Evolutionary conservation across 1,139 yeast species (phyloP).

Genomic region (Suhomyces guaymorum): DNA sequence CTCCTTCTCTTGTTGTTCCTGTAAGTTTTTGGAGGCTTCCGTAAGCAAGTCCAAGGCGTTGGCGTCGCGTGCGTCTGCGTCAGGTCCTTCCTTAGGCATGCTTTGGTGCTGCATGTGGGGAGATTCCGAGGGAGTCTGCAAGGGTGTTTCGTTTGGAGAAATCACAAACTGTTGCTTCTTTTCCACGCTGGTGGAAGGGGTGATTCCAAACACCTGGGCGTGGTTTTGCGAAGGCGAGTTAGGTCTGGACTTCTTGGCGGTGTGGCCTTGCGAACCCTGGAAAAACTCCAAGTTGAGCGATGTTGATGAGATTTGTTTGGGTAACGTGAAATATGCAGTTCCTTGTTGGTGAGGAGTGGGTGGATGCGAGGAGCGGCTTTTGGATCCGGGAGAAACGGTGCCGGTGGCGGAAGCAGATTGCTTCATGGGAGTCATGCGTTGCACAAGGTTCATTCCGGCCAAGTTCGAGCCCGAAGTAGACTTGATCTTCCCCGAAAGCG

Average conservation of each 20-base stretch:
- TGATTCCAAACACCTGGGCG: constrained; percentile 12
- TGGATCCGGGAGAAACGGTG: constrained; percentile 10
- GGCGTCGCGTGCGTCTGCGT: too few species aligned
- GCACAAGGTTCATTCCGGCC: constrained; percentile 22
- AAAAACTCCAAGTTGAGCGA: constrained; percentile 34
- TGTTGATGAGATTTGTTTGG: constrained; percentile 28
- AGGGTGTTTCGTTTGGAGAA: constrained; percentile 42
- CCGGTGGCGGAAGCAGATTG: constrained; percentile 16
- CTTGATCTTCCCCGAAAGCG: constrained; percentile 28
- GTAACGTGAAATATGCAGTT: constrained; percentile 18
- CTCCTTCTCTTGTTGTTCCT: constrained; percentile 19
- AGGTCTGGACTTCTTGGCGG: constrained; percentile 46
- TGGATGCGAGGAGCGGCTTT: constrained; percentile 13
- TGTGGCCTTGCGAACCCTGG: too few species aligned
- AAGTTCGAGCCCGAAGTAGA: constrained; percentile 25
- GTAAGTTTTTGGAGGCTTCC: constrained; percentile 26
- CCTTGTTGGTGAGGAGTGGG: constrained; percentile 16
- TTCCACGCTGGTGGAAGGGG: constrained; percentile 6
- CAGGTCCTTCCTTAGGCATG: constrained; percentile 5
- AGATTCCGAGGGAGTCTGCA: constrained; percentile 47
- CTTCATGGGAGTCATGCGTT: constrained; percentile 45
- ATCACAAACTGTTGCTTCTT: constrained; percentile 20
- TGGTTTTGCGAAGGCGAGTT: constrained; percentile 35
- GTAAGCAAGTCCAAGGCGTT: constrained; percentile 21
- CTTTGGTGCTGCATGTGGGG: constrained; percentile 38